Conservation (phyloP, 129 eudicot genomes). For the Lactuca sativa region DNA sequence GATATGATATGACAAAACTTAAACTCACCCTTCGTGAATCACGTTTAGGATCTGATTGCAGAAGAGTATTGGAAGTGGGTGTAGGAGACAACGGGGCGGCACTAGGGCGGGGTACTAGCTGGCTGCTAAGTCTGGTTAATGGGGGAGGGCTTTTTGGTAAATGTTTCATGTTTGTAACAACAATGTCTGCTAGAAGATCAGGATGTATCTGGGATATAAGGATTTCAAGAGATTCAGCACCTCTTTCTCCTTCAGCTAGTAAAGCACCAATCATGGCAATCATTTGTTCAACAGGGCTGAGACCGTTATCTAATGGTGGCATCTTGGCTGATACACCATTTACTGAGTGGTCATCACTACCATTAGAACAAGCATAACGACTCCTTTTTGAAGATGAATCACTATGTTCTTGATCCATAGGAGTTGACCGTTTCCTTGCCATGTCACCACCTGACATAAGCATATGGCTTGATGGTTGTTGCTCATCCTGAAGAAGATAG, state of each 20-base stretch:
- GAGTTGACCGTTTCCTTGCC: constrained; percentile 50
- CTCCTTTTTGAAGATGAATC: constrained; percentile 59
- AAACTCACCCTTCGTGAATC: constrained; percentile 91
- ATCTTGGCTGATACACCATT: constrained; percentile 60
- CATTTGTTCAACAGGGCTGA: constrained; percentile 90
- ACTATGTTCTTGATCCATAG: constrained; percentile 49
- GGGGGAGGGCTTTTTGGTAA: constrained; percentile 73
- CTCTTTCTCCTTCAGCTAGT: constrained; percentile 94
- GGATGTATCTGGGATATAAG: constrained; percentile 84
- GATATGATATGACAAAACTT: not conserved
- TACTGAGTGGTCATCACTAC: constrained; percentile 38
- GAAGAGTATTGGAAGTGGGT: constrained; percentile 38
- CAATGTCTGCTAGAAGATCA: constrained; percentile 93
- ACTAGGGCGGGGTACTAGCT: constrained; percentile 37
- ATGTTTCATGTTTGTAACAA: constrained; percentile 92
- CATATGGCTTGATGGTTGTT: constrained; percentile 47
- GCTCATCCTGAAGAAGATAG: constrained; percentile 60
- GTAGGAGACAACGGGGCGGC: constrained; percentile 44
- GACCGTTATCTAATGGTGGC: constrained; percentile 44
- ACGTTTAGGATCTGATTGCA: constrained; percentile 67
- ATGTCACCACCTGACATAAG: constrained; percentile 44
- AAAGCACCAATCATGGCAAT: constrained; percentile 90
- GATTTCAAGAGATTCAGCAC: constrained; percentile 90
- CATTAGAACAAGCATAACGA: constrained; percentile 50
- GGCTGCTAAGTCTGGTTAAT: constrained; percentile 23